Evolutionary conservation across 2,329 filamentous ascomycete species (phyloP).

Genomic region (Orbilia quercus): DNA sequence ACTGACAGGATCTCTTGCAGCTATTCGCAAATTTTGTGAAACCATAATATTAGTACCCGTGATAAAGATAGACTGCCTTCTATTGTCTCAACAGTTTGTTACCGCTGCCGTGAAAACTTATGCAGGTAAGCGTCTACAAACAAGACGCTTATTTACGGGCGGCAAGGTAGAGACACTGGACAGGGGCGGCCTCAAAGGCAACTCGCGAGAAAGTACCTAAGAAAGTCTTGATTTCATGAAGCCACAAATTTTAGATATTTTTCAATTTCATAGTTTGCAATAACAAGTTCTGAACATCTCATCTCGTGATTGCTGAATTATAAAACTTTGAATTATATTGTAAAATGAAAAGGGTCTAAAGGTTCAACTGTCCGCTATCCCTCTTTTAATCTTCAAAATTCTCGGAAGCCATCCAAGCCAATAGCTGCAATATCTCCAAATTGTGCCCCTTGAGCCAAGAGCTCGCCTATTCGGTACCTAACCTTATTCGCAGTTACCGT

Average conservation of each 20-base stretch:
- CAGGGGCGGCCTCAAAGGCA: background rate
- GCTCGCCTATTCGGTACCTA: slow-evolving; percentile 39
- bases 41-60: background rate
- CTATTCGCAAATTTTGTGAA: slow-evolving; percentile 20
- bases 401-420: slow-evolving; percentile 19
- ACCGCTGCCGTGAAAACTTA: slow-evolving; percentile 3
- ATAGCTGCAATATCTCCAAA: slow-evolving; percentile 27
- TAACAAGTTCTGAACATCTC: background rate
- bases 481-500: slow-evolving; percentile 43
- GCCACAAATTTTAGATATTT: too few relatives aligned
- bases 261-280: background rate
- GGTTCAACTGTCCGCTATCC: slow-evolving; percentile 6
- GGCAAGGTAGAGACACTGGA: background rate
- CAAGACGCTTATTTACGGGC: background rate
- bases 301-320: background rate
- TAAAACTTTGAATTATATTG: background rate
- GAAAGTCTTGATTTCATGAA: background rate
- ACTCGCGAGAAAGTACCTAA: background rate
- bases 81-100: slow-evolving; percentile 15
- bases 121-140: slow-evolving; percentile 11
- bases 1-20: background rate
- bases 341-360: slow-evolving; percentile 26
- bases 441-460: slow-evolving; percentile 17
- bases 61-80: slow-evolving; percentile 8
- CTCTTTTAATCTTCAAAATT: slow-evolving; percentile 21